Conservation (phyloP, 1,284 basidiomycete genomes). For the Cutaneotrichosporon mucoides region DNA sequence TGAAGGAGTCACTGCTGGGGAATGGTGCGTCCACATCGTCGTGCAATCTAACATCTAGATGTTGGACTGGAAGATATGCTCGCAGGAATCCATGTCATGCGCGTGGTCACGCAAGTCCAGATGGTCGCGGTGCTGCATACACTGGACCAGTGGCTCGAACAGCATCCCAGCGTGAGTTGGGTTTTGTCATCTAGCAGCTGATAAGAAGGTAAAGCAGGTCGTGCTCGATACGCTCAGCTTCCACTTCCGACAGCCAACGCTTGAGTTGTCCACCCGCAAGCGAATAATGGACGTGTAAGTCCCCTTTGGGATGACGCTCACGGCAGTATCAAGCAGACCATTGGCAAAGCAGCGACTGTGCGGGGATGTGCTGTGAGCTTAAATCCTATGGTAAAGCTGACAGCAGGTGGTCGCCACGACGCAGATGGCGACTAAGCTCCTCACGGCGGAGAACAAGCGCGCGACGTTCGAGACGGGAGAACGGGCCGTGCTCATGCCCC, state of each 20-base stretch:
- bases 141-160: conserved; percentile 42
- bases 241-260: conserved; percentile 45
- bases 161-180: conserved; percentile 34
- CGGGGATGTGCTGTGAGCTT: conserved; percentile 39
- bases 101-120: conserved; percentile 43
- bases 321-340: conserved; percentile 38
- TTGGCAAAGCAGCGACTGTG: conserved; percentile 39
- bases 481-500: conserved; percentile 47
- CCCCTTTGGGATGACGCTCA: not conserved
- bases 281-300: conserved; percentile 45
- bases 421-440: conserved; percentile 48
- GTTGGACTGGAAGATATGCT: conserved; percentile 15
- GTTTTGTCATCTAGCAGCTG: not conserved
- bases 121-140: conserved; percentile 44
- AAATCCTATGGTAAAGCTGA: conserved; percentile 2
- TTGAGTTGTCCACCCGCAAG: conserved; percentile 31
- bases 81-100: conserved; percentile 39
- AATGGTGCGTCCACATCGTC: not conserved
- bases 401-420: conserved; percentile 40
- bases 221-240: conserved; percentile 47
- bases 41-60: not conserved
- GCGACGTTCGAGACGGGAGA: conserved; percentile 47
- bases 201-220: conserved; percentile 41
- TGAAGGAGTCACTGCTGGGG: conserved; percentile 7
- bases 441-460: conserved; percentile 43